Base-by-base conservation (phyloP, 352 stramenopile species). In the Heterotrichella gracilis region DNA sequence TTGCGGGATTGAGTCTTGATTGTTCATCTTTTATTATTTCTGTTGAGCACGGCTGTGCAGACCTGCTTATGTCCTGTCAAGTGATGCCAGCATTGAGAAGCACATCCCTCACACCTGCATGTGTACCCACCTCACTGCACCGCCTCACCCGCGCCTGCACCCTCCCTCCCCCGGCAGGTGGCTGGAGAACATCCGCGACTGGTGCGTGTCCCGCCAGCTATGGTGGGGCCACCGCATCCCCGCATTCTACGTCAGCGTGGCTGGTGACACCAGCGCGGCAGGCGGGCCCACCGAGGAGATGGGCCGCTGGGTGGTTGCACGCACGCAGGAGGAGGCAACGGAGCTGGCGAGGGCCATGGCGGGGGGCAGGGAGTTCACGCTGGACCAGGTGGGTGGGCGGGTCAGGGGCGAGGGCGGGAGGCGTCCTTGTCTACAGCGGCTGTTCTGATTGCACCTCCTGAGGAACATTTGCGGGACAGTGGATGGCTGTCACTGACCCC, bases 201-300 rank as follows among this genome's bases (percentile, higher is more conserved):
- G 92, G 92, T 99, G 93, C 72, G 81, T 99, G 63, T 95, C 85
- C 75, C 85, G 93, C 14, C 92, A 99, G 77, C 81, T 99, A 0
- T 99, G 92, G 92, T 99, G 93, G 93, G 93, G 93, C 22, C 93
- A 99, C 77, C 90, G 93, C 63, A 96, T 99, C 70, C 93, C 92
- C 2, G 93, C 93, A 3, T 98, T 95, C 79, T 96, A 85, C 71
- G 76, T 73, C 17, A 78, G 78, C 25, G 68, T 69, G 14, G 72
- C 76, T 64, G 39, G 32, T 13, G 71, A 25, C n/a, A n/a, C 9
- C 67, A 24, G 32, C 17, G 71, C 64, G 22, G 84, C 81, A 71
- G n/a, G n/a, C n/a, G n/a, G n/a, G n/a, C n/a, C n/a, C n/a, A n/a
- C n/a, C n/a, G n/a, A n/a, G n/a, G n/a, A n/a, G n/a, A n/a, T n/a